phyloP scores from a whole-genome alignment of 108 stramenopile species.

The Seminavis robusta region DNA sequence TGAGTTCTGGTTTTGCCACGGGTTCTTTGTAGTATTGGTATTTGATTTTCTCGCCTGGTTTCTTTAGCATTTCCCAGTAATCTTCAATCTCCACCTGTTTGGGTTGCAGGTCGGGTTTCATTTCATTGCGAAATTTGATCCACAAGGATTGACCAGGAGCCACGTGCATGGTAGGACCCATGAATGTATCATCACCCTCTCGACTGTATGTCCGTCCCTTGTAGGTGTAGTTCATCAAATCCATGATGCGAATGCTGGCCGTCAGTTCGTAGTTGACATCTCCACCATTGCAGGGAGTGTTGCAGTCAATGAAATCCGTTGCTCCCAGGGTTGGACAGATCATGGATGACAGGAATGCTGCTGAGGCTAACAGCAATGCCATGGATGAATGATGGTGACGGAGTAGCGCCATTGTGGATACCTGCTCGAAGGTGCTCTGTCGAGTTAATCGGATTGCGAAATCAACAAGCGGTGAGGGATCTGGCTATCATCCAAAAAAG shows the following conservation, averaged over 20 bases:
- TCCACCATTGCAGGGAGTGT: slow-evolving; percentile 36
- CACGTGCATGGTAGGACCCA: slow-evolving; percentile 43
- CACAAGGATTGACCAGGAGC: slow-evolving; percentile 39
- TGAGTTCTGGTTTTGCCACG: slow-evolving; percentile 16
- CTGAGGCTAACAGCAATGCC: too few relatives aligned
- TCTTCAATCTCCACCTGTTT: slow-evolving; percentile 2
- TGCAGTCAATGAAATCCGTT: slow-evolving; percentile 24
- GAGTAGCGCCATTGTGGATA: too few relatives aligned
- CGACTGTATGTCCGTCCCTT: slow-evolving; percentile 29
- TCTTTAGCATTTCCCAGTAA: slow-evolving; percentile 34
- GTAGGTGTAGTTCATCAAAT: slow-evolving; percentile 29
- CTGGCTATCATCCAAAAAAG: too few relatives aligned
- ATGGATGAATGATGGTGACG: too few relatives aligned
- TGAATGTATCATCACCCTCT: not conserved
- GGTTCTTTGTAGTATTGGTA: slow-evolving; percentile 30
- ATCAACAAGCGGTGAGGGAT: too few relatives aligned
- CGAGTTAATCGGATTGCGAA: too few relatives aligned
- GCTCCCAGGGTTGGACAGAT: too few relatives aligned
- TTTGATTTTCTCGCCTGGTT: slow-evolving; percentile 42
- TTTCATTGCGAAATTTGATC: slow-evolving; percentile 40
- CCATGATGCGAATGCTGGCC: slow-evolving; percentile 17
- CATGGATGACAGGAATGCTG: too few relatives aligned
- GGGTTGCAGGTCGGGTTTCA: slow-evolving; percentile 10
- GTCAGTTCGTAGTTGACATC: slow-evolving; percentile 42
- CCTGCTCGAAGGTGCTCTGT: too few relatives aligned